Conservation (phyloP, 345 rosid genomes). For the Arabidopsis suecica region DNA sequence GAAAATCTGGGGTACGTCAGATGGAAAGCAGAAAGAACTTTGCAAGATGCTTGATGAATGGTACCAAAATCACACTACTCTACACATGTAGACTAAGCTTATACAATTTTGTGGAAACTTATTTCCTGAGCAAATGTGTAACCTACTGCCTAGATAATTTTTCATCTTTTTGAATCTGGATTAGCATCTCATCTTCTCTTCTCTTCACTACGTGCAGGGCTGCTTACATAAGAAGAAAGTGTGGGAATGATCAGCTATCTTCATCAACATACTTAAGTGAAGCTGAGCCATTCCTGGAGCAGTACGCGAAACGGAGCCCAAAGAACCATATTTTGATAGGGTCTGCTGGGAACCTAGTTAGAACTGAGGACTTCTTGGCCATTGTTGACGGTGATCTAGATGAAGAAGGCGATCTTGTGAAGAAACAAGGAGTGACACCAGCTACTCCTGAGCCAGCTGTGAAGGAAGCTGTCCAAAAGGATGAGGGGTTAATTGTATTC, state of each 20-base stretch:
- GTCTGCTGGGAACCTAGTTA: conserved; percentile 82
- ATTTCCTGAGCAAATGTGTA: conserved; percentile 13
- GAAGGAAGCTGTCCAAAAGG: conserved; percentile 64
- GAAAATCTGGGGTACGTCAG: conserved; percentile 85
- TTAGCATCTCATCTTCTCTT: conserved; percentile 5
- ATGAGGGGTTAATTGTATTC: conserved; percentile 84
- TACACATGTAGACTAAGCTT: conserved; percentile 31
- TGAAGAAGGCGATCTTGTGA: conserved; percentile 90
- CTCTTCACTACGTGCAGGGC: conserved; percentile 61
- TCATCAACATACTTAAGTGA: conserved; percentile 81
- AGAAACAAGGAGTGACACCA: conserved; percentile 55
- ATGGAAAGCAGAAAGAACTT: conserved; percentile 82
- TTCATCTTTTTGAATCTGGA: conserved; percentile 20
- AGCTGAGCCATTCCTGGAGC: conserved; percentile 95
- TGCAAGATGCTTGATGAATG: conserved; percentile 98
- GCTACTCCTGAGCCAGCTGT: conserved; percentile 52
- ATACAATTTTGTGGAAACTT: conserved; percentile 1
- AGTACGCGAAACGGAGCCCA: conserved; percentile 73
- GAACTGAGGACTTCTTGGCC: conserved; percentile 84
- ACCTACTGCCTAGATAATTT: not conserved
- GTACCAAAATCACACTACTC: conserved; percentile 48
- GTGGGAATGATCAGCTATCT: conserved; percentile 69
- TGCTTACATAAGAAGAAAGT: conserved; percentile 66
- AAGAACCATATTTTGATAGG: conserved; percentile 83
- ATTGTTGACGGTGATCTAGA: conserved; percentile 73